Conservation (phyloP, 2,329 filamentous ascomycete species). For the Niveomyces coronatus region DNA sequence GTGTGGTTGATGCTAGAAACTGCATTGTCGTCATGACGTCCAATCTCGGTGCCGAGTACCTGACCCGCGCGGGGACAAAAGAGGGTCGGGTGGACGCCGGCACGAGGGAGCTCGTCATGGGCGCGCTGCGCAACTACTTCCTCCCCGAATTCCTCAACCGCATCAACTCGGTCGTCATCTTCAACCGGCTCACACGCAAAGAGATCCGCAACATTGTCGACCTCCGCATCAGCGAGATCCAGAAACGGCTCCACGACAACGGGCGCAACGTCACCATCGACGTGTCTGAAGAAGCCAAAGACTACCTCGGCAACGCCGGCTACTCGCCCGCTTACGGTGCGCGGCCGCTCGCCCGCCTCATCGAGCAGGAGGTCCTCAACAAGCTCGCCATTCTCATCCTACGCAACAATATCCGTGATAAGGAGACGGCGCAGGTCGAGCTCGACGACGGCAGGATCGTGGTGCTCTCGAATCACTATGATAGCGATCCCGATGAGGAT, state of each 20-base stretch:
- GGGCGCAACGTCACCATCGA: constrained; percentile 75
- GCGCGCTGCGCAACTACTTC: constrained; percentile 87
- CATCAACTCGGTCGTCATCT: constrained; percentile 92
- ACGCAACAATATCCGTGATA: constrained; percentile 72
- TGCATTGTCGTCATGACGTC: constrained; percentile 99
- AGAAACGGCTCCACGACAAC: constrained; percentile 80
- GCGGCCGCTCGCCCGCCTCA: constrained; percentile 74
- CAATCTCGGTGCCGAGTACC: constrained; percentile 88
- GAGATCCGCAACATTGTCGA: constrained; percentile 97
- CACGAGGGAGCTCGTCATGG: constrained; percentile 84
- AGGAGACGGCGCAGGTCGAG: constrained; percentile 71
- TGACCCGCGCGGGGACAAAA: constrained; percentile 65
- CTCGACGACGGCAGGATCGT: constrained; percentile 70
- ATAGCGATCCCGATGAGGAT: constrained; percentile 52
- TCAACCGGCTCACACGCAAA: constrained; percentile 82
- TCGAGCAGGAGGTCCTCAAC: constrained; percentile 96
- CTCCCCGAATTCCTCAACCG: constrained; percentile 97
- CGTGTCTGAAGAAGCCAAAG: constrained; percentile 77
- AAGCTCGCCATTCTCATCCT: constrained; percentile 84
- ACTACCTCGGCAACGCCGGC: constrained; percentile 82
- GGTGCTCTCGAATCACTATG: constrained; percentile 71
- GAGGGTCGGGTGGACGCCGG: constrained; percentile 80
- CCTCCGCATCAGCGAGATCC: constrained; percentile 75
- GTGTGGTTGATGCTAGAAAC: constrained; percentile 90
- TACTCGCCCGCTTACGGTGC: constrained; percentile 96